A percentile compares a stretch with the other conserved stretches of the same genome.
Conservation (phyloP, 2,329 filamentous ascomycete genomes). For the Cryphonectria nitschkei region DNA sequence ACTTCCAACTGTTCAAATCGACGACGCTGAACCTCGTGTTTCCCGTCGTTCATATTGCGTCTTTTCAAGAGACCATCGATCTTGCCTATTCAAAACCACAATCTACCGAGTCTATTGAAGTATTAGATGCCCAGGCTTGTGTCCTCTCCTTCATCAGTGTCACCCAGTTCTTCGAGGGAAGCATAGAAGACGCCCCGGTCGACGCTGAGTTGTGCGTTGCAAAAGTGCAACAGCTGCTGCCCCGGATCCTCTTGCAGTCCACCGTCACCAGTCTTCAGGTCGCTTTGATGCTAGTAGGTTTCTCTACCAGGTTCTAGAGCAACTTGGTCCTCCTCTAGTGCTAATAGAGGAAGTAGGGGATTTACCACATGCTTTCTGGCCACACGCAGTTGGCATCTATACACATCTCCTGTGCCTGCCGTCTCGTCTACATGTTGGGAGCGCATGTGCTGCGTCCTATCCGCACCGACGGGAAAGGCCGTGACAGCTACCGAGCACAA, state of each 20-base stretch:
- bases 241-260: constrained; percentile 47
- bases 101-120: neutral
- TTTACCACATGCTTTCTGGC: constrained; percentile 50
- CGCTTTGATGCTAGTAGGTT: constrained; percentile 51
- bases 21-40: constrained; percentile 40
- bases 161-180: constrained; percentile 32
- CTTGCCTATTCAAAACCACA: neutral
- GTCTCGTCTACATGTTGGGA: constrained; percentile 53
- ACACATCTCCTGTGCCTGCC: constrained; percentile 49
- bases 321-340: neutral
- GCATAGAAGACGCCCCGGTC: constrained; percentile 32
- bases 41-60: constrained; percentile 50
- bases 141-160: constrained; percentile 53
- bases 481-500: constrained; percentile 33
- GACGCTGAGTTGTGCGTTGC: constrained; percentile 46
- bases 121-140: constrained; percentile 44
- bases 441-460: constrained; percentile 41
- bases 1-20: constrained; percentile 40
- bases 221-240: constrained; percentile 47
- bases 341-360: constrained; percentile 35
- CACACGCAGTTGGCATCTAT: constrained; percentile 50
- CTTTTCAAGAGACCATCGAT: constrained; percentile 46
- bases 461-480: neutral
- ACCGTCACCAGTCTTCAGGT: constrained; percentile 50
- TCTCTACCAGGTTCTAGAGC: neutral